phyloP scores from a whole-genome alignment of 1,139 yeast genomes.

The Petasospora rhodanensis region DNA sequence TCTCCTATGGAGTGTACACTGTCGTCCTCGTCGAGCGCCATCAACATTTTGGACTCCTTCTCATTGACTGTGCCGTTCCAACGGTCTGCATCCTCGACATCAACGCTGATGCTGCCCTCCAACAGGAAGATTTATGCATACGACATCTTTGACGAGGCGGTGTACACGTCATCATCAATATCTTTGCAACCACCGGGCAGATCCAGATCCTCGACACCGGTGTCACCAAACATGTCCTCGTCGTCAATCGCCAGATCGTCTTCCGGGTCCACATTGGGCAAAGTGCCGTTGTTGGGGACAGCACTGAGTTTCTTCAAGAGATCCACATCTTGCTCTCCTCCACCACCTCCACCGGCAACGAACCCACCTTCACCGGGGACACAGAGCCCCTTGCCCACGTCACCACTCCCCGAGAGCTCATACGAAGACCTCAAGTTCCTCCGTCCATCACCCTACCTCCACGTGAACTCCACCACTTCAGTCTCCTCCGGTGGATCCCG shows the following conservation, averaged over 20 bases:
- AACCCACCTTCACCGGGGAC: conserved; percentile 8
- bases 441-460: conserved; percentile 10
- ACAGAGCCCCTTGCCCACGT: conserved; percentile 9
- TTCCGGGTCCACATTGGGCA: conserved; percentile 29
- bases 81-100: conserved; percentile 21
- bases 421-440: conserved; percentile 4
- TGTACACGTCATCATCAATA: conserved; percentile 46
- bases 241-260: conserved; percentile 29
- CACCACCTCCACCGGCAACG: conserved; percentile 15
- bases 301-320: conserved; percentile 30
- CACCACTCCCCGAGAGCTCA: conserved; percentile 8
- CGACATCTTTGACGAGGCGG: conserved; percentile 75
- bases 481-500: conserved; percentile 12
- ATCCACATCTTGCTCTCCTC: too few relatives aligned
- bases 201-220: conserved; percentile 8
- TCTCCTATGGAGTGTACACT: conserved; percentile 20
- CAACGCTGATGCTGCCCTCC: conserved; percentile 13
- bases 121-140: conserved; percentile 43
- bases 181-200: too few relatives aligned
- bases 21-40: conserved; percentile 6
- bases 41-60: conserved; percentile 13
- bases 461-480: conserved; percentile 6
- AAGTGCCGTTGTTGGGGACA: conserved; percentile 25
- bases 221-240: conserved; percentile 9
- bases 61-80: conserved; percentile 6